Percentiles rank a stretch among this genome's conserved stretches.
phyloP scores from a whole-genome alignment of 805 yeast species.

The Candida mattraensis region DNA sequence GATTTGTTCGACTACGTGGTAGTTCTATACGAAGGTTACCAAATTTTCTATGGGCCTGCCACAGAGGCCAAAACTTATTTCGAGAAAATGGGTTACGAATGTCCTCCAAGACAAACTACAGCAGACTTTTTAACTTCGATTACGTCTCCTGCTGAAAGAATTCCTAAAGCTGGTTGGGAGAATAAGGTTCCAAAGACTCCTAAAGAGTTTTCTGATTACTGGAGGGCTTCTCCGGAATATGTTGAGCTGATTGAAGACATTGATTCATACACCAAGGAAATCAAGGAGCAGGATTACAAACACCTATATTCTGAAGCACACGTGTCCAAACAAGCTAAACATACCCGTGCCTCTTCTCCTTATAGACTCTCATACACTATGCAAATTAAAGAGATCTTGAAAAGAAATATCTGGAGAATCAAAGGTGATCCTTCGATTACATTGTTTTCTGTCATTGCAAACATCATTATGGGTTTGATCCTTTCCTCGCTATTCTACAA shows the following conservation, averaged over 20 bases:
- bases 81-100: conserved; percentile 44
- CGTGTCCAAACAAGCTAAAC: conserved; percentile 50
- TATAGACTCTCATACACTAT: conserved; percentile 48
- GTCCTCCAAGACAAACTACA: conserved; percentile 48
- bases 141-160: conserved; percentile 31
- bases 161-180: conserved; percentile 34
- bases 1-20: conserved; percentile 44
- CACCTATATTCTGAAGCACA: conserved; percentile 38
- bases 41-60: conserved; percentile 41
- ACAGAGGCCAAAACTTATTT: conserved; percentile 39
- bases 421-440: conserved; percentile 50
- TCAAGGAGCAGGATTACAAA: conserved; percentile 9
- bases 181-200: conserved; percentile 38
- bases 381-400: conserved; percentile 48
- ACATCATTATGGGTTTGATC: conserved; percentile 51
- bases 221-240: conserved; percentile 36
- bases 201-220: conserved; percentile 38
- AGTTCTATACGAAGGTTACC: conserved; percentile 44
- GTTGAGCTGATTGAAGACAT: conserved; percentile 33
- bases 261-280: conserved; percentile 29
- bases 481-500: conserved; percentile 58
- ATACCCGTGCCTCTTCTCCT: conserved; percentile 46
- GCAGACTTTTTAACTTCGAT: conserved; percentile 46
- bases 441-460: conserved; percentile 42
- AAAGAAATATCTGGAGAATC: conserved; percentile 49